Evolutionary conservation across 495 filamentous ascomycete species (phyloP), one percentile per base, ranked within the genome.

Genomic region (Neurospora sublineolata): DNA sequence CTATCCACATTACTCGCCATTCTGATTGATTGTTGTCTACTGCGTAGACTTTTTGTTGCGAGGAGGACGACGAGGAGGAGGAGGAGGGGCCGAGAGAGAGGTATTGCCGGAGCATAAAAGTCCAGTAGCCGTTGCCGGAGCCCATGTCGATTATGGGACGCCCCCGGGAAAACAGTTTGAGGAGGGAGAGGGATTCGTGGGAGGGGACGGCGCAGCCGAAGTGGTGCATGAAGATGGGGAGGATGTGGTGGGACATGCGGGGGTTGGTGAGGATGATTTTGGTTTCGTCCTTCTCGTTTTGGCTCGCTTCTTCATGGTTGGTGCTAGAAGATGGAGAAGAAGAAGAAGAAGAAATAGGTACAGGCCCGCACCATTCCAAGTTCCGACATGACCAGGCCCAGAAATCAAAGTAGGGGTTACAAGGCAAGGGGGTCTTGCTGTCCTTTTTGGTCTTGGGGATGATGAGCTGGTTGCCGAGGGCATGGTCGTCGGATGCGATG

Each of bases 111-210:
- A 91, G 84, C 82, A 88, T 82, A 70, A 83, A 87, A 23, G 84
- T 84, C 88, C 88, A 91, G 79, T 90, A 91, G 27, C 88, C 89
- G 74, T 85, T 85, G 5, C 88, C 89, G 72, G 89, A 88, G 82
- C 76, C 69, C 60, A 89, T 77, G 38, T 74, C 72, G 82, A 76
- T 68, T 39, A 89, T 79, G 30, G 76, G 71, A 52, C 83, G 76
- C 2, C 81, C 79, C 9, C 37, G 71, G 8, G 82, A 75, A 10
- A 87, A 69, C n/a, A 81, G 74, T n/a, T 79, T 78, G 36, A 91
- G 82, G 11, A 87, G 75, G 37, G 75, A 72, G 23, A 91, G 78
- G 1, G 82, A 80, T 69, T 89, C 85, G 80, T 87, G 86, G 23
- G 80, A 82, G 2, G 89, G 89, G 14, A 84, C 83, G 8, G 85